These are phyloP conservation scores for Arabidopsis suecica DNA, from an alignment of 345 rosid genomes.

Conservation along the genomic window DNA sequence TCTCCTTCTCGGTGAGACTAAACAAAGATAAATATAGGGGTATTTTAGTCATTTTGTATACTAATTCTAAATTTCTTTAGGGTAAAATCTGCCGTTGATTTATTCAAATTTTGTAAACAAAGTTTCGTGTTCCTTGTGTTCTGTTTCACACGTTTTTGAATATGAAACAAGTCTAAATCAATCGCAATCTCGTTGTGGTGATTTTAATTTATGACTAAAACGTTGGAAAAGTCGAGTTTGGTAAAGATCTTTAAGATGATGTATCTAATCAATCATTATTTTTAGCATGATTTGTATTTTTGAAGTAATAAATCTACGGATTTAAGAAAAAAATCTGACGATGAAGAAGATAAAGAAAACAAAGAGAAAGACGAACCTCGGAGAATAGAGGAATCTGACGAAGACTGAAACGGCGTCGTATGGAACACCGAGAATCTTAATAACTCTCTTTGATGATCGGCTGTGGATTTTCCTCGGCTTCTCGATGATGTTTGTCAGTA, in stretches of 20 bases:
- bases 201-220: not conserved
- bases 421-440: slow-evolving; percentile 84
- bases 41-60: slow-evolving; percentile 16
- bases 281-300: not conserved
- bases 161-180: not conserved
- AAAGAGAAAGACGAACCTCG: slow-evolving; percentile 53
- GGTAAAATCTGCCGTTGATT: not conserved
- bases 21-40: not conserved
- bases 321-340: not conserved
- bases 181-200: slow-evolving; percentile 1
- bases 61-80: not conserved
- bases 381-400: slow-evolving; percentile 63
- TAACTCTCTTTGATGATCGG: slow-evolving; percentile 53
- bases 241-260: not conserved
- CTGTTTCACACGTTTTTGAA: slow-evolving; percentile 34
- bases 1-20: slow-evolving; percentile 64
- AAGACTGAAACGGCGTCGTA: slow-evolving; percentile 77
- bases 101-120: too few relatives aligned
- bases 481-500: slow-evolving; percentile 59
- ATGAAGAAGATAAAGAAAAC: not conserved
- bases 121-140: not conserved
- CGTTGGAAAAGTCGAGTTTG: not conserved
- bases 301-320: too few relatives aligned
- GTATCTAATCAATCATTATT: not conserved
- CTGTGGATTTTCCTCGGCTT: slow-evolving; percentile 56